These are phyloP conservation scores for Geosmithia flava DNA, from an alignment of 2,329 filamentous ascomycete species.

Conservation along the genomic window DNA sequence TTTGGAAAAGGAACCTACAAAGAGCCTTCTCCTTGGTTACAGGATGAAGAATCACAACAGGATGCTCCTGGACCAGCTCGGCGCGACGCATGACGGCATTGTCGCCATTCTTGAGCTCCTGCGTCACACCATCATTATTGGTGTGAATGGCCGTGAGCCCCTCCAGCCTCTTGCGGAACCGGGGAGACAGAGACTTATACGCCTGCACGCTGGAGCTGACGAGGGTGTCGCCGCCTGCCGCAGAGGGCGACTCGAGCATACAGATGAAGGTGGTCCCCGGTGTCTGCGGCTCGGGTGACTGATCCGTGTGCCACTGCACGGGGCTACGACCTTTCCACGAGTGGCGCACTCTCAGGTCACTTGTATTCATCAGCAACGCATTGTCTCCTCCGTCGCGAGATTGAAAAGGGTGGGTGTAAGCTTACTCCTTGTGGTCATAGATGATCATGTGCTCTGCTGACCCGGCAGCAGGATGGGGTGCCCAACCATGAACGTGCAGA, in stretches of 20 bases:
- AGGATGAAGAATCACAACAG: conserved; percentile 64
- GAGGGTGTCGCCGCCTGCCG: conserved; percentile 61
- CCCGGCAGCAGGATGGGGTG: conserved; percentile 8
- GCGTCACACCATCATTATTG: conserved; percentile 50
- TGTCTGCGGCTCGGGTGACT: conserved; percentile 27
- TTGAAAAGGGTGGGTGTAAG: background rate
- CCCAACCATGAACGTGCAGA: conserved; percentile 62
- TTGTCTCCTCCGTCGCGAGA: background rate
- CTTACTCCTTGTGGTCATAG: background rate
- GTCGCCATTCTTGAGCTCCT: background rate
- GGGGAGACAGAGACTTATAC: conserved; percentile 62
- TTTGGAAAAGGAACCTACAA: too few species aligned
- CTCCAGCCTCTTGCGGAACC: conserved; percentile 64
- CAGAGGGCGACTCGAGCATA: conserved; percentile 19
- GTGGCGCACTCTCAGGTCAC: conserved; percentile 10
- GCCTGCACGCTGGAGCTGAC: conserved; percentile 43
- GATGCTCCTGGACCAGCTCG: conserved; percentile 45
- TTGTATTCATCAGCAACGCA: too few species aligned
- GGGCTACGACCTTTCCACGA: conserved; percentile 22
- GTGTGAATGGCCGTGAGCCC: conserved; percentile 67
- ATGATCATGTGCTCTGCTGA: conserved; percentile 9
- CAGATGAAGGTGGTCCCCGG: conserved; percentile 27
- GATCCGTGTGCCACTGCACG: conserved; percentile 29
- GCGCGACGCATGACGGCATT: background rate
- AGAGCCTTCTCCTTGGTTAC: conserved; percentile 67